Conservation (phyloP, 2,329 filamentous ascomycete genomes). For the Zymoseptoria tritici region DNA sequence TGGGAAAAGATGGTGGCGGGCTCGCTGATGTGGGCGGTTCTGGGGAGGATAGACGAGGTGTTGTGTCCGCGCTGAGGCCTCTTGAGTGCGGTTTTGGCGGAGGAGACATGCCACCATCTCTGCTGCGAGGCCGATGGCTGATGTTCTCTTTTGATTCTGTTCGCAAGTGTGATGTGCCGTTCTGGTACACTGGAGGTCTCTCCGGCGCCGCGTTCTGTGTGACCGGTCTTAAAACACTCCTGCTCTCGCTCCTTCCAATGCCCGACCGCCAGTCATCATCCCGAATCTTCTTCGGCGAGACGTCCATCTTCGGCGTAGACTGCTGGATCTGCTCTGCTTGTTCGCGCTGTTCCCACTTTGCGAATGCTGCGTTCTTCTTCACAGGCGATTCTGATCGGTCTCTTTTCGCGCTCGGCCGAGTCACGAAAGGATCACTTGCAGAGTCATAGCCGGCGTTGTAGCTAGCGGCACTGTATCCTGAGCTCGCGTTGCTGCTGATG, state of each 20-base stretch:
- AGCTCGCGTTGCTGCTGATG: conserved; percentile 25
- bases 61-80: conserved; percentile 20
- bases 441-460: conserved; percentile 21
- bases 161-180: conserved; percentile 13
- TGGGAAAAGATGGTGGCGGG: conserved; percentile 22
- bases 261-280: conserved; percentile 28
- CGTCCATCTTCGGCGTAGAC: conserved; percentile 18
- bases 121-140: conserved; percentile 11
- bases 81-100: conserved; percentile 19
- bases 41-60: conserved; percentile 17
- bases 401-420: conserved; percentile 22
- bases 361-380: conserved; percentile 31
- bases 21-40: conserved; percentile 13
- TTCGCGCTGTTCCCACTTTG: conserved; percentile 26
- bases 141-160: conserved; percentile 26
- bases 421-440: conserved; percentile 26
- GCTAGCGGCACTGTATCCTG: conserved; percentile 19
- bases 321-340: conserved; percentile 18
- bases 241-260: conserved; percentile 25
- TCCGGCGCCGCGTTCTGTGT: conserved; percentile 24
- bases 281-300: conserved; percentile 24
- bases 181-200: conserved; percentile 4
- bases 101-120: conserved; percentile 13
- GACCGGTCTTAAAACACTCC: conserved; percentile 24
- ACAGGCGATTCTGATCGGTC: conserved; percentile 30